Evolutionary conservation across 768 basidiomycete genomes (phyloP).

Genomic region (Lyophyllum atratum): DNA sequence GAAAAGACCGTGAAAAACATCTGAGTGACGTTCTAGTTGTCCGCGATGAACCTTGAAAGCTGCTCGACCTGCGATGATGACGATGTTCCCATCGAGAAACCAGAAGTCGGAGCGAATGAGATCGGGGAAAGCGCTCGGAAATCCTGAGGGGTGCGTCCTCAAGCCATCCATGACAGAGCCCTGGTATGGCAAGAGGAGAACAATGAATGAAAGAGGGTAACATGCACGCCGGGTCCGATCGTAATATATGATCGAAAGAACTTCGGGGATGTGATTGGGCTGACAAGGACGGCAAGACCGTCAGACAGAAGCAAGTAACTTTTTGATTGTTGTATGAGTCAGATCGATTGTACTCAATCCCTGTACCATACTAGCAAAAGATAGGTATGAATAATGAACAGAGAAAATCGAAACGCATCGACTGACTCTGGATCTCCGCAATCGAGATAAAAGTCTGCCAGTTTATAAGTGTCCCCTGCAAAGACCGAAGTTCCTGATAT

Average conservation of each 20-base stretch:
- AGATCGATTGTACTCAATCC: no score
- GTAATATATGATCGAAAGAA: neutral
- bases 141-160: neutral
- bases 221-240: no score
- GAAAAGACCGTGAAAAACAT: conserved; percentile 72
- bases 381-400: no score
- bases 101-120: conserved; percentile 62
- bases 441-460: no score
- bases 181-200: neutral
- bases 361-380: no score
- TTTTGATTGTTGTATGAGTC: no score
- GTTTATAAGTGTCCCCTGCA: no score
- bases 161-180: neutral
- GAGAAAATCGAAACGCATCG: no score
- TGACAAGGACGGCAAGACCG: no score
- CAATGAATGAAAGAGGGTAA: neutral
- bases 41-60: conserved; percentile 78
- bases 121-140: conserved; percentile 14
- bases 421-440: no score
- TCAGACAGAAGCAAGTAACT: no score
- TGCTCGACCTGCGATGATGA: conserved; percentile 56
- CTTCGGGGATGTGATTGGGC: neutral
- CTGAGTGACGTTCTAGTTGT: conserved; percentile 73
- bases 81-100: conserved; percentile 73
- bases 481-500: no score